Evolutionary conservation across 805 yeast genomes (phyloP).

Genomic region (baker's yeast (Saccharomyces cerevisiae)): DNA sequence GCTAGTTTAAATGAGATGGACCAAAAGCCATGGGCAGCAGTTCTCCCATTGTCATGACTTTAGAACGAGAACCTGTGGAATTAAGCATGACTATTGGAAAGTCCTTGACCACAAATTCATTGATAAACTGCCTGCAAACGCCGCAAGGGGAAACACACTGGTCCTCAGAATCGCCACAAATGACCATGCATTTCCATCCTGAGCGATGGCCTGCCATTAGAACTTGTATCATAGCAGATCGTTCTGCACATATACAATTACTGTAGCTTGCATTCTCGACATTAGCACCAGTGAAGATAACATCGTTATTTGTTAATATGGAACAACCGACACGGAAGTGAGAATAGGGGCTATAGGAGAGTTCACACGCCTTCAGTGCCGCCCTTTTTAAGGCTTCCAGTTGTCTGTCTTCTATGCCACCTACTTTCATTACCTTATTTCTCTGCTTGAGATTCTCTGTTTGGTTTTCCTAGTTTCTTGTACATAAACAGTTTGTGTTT

Average conservation of each 20-base stretch:
- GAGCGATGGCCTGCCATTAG: conserved; percentile 8
- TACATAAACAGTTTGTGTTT: background rate
- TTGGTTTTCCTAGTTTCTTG: background rate
- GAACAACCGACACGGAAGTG: conserved; percentile 67
- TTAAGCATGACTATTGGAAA: conserved; percentile 66
- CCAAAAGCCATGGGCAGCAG: conserved; percentile 82
- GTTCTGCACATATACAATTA: conserved; percentile 69
- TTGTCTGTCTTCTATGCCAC: conserved; percentile 20
- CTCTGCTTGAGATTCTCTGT: background rate
- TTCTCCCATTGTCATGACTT: conserved; percentile 46
- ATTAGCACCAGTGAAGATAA: conserved; percentile 64
- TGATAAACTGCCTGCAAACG: conserved; percentile 79
- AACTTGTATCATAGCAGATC: conserved; percentile 51
- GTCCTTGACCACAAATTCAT: conserved; percentile 58
- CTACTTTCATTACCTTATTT: conserved; percentile 2
- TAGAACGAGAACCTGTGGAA: conserved; percentile 38
- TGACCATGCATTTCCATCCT: background rate
- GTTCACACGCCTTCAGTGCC: conserved; percentile 32
- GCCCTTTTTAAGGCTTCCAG: conserved; percentile 21
- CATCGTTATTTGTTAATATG: conserved; percentile 44
- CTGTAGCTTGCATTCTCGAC: conserved; percentile 91
- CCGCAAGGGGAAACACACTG: conserved; percentile 82
- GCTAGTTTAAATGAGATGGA: conserved; percentile 48
- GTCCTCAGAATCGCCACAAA: conserved; percentile 18
- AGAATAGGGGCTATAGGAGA: conserved; percentile 43